Evolutionary conservation across 129 eudicot genomes (phyloP), one percentile per base, ranked within the genome.

Genomic region (Calendula officinalis): DNA sequence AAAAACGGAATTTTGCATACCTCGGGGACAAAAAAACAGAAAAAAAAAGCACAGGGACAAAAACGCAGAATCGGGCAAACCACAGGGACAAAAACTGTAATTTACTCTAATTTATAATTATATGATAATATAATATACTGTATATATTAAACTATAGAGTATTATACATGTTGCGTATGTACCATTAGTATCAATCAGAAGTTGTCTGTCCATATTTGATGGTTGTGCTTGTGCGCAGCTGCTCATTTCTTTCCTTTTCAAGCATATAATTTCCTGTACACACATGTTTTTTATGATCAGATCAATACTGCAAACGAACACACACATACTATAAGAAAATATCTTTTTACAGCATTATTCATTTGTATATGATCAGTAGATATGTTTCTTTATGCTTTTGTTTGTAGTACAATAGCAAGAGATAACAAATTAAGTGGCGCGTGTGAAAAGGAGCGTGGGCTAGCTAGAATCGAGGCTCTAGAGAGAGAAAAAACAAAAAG

Each of bases 211-310:
- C 59, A 74, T 62, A 80, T 82, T 45, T 56, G 75, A 49, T 10
- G 48, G 15, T 39, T 67, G 72, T 48, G 58, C 56, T 46, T 50
- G 52, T 70, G 69, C 73, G 66, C 78, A 75, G 60, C 47, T 75
- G 77, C 30, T 32, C 35, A 37, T 39, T 55, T 82, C 78, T 69
- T 77, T 73, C 79, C 77, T 48, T 63, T 75, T 74, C 51, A 69
- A 40, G 77, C 60, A 53, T 64, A 74, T 56, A 14, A 70, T 74
- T 32, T 74, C 82, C 84, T 82, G 80, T 65, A 74, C 45, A 17
- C 47, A 66, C 47, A 39, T 42, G 33, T 22, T 60, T 60, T n/a
- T 62, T 47, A 54, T 35, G 37, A 42, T 22, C 30, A 22, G 30
- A 22, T 22, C 2, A 22, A 22, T 22, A 22, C 30, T 41, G 66